Evolutionary conservation across 2,329 filamentous ascomycete genomes (phyloP), one percentile per base, ranked within the genome.

Genomic region (Epichloe sibirici): DNA sequence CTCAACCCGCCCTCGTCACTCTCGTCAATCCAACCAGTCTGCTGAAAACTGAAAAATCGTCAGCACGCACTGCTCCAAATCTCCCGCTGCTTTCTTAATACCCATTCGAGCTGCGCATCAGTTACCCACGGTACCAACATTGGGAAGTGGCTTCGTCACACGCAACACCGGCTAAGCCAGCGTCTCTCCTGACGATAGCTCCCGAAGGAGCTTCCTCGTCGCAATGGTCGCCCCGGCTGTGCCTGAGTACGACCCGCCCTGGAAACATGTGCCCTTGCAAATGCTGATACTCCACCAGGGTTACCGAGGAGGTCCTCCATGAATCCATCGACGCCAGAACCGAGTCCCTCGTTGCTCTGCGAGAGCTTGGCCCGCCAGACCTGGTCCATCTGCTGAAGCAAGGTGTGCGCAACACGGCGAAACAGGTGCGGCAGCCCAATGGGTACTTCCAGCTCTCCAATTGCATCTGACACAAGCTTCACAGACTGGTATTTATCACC

Each of bases 311-410:
- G 71, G 81, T 93, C 58, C 79, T 94, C 56, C 86, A 95, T 65
- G 89, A 95, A 62, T 88, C 91, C 50, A 85, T 96, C 68, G 90
- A 96, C 66, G 84, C 90, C 61, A 85, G 93, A 68, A 95, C 91
- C 61, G 93, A 98, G 66, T 87, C 87, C 44, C 79, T 98, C 40
- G 78, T 86, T 59, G 81, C 83, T 47, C 77, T 98, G 57, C 86
- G 93, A 65, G 93, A 98, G 76, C 81, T 98, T 53, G 93, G 93
- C 43, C 93, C 93, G 28, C 93, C 93, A 51, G 93, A 98, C 70
- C 79, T 98, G 31, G 91, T 97, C 40, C 93, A 98, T 71, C 79
- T 98, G 53, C 81, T 95, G 62, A 97, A 96, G 69, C 79, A 82
- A 63, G 74, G 75, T 49, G 69, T 77, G 47, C 73, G 79, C 60